These are phyloP conservation scores for Lactifluus subvellereus DNA, from an alignment of 768 basidiomycete species.

Conservation along the genomic window DNA sequence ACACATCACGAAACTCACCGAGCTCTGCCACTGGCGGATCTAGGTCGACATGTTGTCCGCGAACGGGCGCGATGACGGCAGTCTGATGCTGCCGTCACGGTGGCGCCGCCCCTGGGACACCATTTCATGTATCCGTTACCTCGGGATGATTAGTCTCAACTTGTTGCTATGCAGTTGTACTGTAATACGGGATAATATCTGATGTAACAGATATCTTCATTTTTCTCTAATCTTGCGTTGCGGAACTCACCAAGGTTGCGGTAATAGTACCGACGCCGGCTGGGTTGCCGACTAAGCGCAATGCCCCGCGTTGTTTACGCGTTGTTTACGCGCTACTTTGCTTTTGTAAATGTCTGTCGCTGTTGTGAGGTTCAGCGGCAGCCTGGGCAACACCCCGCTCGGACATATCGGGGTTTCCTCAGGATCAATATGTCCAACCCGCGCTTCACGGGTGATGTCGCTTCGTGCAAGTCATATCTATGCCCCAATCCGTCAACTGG, in stretches of 20 bases:
- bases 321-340: conserved; percentile 13
- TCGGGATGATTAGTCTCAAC: not conserved
- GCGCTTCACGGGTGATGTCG: not conserved
- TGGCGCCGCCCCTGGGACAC: not conserved
- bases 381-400: no score
- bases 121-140: not conserved
- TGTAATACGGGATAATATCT: not conserved
- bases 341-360: not conserved
- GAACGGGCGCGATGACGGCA: not conserved
- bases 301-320: conserved; percentile 18
- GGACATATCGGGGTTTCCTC: not conserved
- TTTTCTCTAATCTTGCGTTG: no score
- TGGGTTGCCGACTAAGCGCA: not conserved
- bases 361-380: no score
- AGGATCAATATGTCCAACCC: not conserved
- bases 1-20: not conserved
- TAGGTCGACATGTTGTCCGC: not conserved
- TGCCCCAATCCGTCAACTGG: not conserved
- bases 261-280: no score
- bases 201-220: no score
- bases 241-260: no score
- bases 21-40: not conserved
- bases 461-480: not conserved
- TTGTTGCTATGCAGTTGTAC: not conserved
- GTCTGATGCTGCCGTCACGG: not conserved